phyloP scores from a whole-genome alignment of 805 yeast genomes.

The Torulaspora indica region DNA sequence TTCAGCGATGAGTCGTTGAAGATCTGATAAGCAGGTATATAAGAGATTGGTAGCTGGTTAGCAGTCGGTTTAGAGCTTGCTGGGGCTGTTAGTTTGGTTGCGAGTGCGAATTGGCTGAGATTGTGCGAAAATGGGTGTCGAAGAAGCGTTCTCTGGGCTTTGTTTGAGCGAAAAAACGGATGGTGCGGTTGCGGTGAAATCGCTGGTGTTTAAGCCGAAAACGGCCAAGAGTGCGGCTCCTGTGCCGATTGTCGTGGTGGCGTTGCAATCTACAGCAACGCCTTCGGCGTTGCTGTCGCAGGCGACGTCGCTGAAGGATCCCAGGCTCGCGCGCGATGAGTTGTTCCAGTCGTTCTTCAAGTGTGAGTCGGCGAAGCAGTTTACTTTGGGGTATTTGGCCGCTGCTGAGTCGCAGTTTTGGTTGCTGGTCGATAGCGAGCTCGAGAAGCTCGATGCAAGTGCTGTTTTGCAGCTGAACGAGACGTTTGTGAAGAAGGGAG shows the following conservation, averaged over 20 bases:
- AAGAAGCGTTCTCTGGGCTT: constrained; percentile 60
- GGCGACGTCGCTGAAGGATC: constrained; percentile 70
- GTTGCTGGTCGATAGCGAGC: constrained; percentile 29
- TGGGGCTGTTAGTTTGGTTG: background rate
- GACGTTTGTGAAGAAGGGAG: constrained; percentile 22
- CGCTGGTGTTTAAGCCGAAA: constrained; percentile 86
- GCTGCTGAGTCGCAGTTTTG: constrained; percentile 34
- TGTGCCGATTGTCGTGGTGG: constrained; percentile 76
- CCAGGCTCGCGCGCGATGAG: constrained; percentile 82
- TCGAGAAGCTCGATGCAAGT: constrained; percentile 40
- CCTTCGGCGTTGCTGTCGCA: constrained; percentile 62
- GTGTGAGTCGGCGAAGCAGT: constrained; percentile 30
- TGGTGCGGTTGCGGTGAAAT: constrained; percentile 55
- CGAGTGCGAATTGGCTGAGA: no score
- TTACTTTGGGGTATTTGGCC: constrained; percentile 38
- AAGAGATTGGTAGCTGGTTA: background rate
- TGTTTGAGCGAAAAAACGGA: constrained; percentile 50
- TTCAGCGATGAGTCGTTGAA: background rate
- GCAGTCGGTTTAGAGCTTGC: background rate
- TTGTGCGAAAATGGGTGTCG: constrained; percentile 52
- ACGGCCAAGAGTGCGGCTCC: constrained; percentile 77
- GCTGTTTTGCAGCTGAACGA: constrained; percentile 30
- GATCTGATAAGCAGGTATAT: no score
- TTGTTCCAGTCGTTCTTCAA: constrained; percentile 54
- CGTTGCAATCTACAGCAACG: constrained; percentile 64